Percentiles rank a stretch among this genome's conserved stretches.
phyloP scores from a whole-genome alignment of 257 asterid genomes.

The Capsicum rhomboideum region DNA sequence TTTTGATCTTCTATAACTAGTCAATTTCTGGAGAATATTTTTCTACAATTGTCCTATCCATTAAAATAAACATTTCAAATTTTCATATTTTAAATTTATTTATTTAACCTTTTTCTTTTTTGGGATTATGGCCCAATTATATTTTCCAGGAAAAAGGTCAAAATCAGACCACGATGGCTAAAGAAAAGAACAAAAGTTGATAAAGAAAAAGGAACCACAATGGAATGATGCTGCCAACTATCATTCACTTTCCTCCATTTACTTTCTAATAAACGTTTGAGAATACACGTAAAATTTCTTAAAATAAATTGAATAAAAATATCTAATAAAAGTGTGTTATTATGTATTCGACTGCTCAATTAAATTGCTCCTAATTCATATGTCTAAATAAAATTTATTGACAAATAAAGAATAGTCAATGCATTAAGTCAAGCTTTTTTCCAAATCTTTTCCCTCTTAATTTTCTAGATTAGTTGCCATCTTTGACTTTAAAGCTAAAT shows the following conservation, averaged over 20 bases:
- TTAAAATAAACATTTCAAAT: not conserved
- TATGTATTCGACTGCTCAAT: not conserved
- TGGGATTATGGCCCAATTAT: not conserved
- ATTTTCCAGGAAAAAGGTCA: not conserved
- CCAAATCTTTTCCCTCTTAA: not conserved
- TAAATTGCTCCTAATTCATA: not conserved
- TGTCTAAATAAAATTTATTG: not conserved
- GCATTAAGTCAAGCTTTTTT: not conserved
- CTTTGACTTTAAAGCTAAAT: not conserved
- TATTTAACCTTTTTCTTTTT: not conserved
- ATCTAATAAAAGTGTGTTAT: not conserved
- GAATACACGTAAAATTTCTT: no score
- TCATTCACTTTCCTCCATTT: not conserved
- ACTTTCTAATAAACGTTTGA: no score
- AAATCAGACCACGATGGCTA: no score
- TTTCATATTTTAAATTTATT: not conserved
- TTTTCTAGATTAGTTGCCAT: no score
- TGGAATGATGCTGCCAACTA: not conserved
- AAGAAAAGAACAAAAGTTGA: not conserved
- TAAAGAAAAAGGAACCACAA: not conserved
- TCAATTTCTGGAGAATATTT: not conserved
- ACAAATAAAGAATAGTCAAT: not conserved
- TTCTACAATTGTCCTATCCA: not conserved
- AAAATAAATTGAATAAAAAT: no score
- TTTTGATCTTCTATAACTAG: not conserved